A percentile compares a stretch with the other conserved stretches of the same genome.
phyloP scores from a whole-genome alignment of 192 early-diverging fungal genomes.

The Dissophora globulifera region DNA sequence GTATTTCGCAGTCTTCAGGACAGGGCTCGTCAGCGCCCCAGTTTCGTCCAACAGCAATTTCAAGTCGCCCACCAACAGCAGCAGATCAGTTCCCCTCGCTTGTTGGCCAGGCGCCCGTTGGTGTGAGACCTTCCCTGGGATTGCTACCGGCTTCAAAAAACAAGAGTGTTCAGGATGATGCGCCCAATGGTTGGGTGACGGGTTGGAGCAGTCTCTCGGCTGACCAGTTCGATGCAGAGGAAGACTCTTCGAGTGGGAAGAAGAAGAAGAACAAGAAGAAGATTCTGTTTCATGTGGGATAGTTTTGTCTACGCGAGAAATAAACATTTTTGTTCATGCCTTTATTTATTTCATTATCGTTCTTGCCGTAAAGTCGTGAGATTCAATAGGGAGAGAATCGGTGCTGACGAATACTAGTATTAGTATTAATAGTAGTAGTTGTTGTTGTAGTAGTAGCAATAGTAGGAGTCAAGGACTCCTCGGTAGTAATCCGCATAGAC shows the following conservation, averaged over 20 bases:
- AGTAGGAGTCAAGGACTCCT: no score
- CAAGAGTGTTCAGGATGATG: slow-evolving; percentile 29
- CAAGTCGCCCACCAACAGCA: slow-evolving; percentile 17
- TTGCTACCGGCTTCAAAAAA: slow-evolving; percentile 29
- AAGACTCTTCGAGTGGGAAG: slow-evolving; percentile 61
- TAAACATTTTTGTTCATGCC: slow-evolving; percentile 13
- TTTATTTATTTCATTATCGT: background rate
- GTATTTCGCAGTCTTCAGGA: slow-evolving; percentile 16
- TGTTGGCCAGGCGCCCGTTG: slow-evolving; percentile 21
- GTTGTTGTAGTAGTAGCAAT: slow-evolving; percentile 13
- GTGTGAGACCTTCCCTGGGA: slow-evolving; percentile 46
- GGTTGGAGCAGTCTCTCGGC: slow-evolving; percentile 29
- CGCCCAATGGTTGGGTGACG: slow-evolving; percentile 39
- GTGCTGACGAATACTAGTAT: slow-evolving; percentile 9
- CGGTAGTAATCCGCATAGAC: no score
- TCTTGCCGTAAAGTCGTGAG: background rate
- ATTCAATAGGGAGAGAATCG: slow-evolving; percentile 24
- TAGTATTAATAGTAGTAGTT: no score
- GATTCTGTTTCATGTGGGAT: slow-evolving; percentile 73
- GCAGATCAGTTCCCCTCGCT: slow-evolving; percentile 41
- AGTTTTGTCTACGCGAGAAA: background rate
- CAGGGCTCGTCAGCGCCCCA: slow-evolving; percentile 4
- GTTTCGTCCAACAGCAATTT: slow-evolving; percentile 5
- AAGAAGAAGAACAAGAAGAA: slow-evolving; percentile 72
- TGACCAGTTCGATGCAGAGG: slow-evolving; percentile 32